Percentiles rank a stretch among this genome's conserved stretches.
phyloP scores from a whole-genome alignment of 305 asterid species.

The Fraxinus velutina region DNA sequence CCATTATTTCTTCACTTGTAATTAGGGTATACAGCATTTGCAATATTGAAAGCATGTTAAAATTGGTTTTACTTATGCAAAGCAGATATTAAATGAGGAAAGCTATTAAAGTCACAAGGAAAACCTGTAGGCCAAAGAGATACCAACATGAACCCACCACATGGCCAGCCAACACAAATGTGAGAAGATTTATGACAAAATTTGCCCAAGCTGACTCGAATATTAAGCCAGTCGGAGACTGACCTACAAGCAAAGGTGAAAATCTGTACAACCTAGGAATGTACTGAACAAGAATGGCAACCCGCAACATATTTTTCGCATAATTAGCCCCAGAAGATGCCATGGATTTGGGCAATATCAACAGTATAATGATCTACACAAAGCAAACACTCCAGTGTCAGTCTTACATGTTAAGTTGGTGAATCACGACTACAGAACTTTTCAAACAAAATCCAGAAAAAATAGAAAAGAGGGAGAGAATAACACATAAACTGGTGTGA shows the following conservation, averaged over 20 bases:
- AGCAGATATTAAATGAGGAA: background rate
- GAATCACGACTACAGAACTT: background rate
- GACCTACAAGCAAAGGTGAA: conserved; percentile 67
- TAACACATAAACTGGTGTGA: background rate
- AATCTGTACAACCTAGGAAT: conserved; percentile 69
- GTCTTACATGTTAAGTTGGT: background rate
- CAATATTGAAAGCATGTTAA: background rate
- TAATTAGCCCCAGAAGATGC: conserved; percentile 55
- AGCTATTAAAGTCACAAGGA: background rate
- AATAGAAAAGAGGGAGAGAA: background rate
- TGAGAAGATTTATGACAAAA: conserved; percentile 68
- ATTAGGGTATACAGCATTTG: background rate
- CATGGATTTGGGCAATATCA: conserved; percentile 47
- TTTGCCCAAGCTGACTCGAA: conserved; percentile 88
- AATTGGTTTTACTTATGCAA: background rate
- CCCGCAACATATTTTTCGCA: conserved; percentile 63
- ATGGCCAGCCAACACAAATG: conserved; percentile 67
- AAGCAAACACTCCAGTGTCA: conserved; percentile 14
- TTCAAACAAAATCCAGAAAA: background rate
- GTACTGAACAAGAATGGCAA: conserved; percentile 65
- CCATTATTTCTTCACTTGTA: background rate
- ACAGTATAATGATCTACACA: conserved; percentile 57
- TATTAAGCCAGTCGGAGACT: conserved; percentile 67
- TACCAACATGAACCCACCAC: conserved; percentile 88
- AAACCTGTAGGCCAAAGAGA: conserved; percentile 81